A percentile compares a stretch with the other conserved stretches of the same genome.
These are phyloP conservation scores for Zancudomyces culisetae DNA, from an alignment of 371 early-diverging fungal genomes.

Conservation along the genomic window DNA sequence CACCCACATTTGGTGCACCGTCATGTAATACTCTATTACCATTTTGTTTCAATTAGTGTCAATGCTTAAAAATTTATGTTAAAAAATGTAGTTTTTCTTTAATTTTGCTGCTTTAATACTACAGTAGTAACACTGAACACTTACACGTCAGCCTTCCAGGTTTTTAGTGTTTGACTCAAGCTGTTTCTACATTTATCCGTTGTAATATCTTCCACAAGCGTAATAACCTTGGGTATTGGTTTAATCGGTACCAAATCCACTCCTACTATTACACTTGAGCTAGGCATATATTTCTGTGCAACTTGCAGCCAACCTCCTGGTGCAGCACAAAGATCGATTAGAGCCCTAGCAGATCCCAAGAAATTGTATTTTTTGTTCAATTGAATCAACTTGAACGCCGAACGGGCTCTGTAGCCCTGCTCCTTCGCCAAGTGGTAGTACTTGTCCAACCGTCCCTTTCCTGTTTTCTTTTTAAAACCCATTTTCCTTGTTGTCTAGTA, in stretches of 20 bases:
- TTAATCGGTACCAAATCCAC: slow-evolving; percentile 97
- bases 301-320: slow-evolving; percentile 99
- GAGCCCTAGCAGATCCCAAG: slow-evolving; percentile 67
- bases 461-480: slow-evolving; percentile 42
- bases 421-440: slow-evolving; percentile 99
- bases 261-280: slow-evolving; percentile 77
- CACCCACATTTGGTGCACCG: slow-evolving; percentile 99
- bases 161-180: slow-evolving; percentile 76
- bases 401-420: slow-evolving; percentile 99
- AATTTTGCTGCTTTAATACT: no score
- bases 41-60: no score
- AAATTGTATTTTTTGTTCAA: slow-evolving; percentile 98
- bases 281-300: slow-evolving; percentile 92
- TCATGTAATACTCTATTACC: slow-evolving; percentile 82
- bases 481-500: no score
- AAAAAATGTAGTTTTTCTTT: no score
- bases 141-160: slow-evolving; percentile 96
- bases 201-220: slow-evolving; percentile 95
- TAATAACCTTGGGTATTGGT: slow-evolving; percentile 89
- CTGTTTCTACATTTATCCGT: slow-evolving; percentile 78
- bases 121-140: background rate
- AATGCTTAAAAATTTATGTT: no score
- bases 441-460: slow-evolving; percentile 97
- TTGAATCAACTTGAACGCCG: slow-evolving; percentile 99
- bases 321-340: slow-evolving; percentile 99